Percentiles rank a stretch among this genome's conserved stretches.
These are phyloP conservation scores for Hordeum vulgare DNA, from an alignment of 176 grass and related monocot species.

Conservation along the genomic window DNA sequence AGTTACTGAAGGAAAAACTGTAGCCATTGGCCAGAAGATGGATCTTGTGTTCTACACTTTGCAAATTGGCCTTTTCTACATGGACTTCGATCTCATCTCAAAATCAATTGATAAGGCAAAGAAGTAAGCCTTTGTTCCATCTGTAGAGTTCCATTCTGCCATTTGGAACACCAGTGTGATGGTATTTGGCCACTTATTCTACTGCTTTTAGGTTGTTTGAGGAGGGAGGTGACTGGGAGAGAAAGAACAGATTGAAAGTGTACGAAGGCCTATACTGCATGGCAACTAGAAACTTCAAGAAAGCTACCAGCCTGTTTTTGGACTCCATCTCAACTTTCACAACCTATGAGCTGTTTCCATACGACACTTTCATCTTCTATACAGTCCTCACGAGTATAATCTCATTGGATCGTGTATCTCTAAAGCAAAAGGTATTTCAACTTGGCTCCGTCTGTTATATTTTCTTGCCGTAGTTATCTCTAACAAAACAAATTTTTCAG, in stretches of 20 bases:
- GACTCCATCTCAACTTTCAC: slow-evolving; percentile 99
- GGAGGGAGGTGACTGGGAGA: slow-evolving; percentile 95
- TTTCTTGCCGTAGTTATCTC: background rate
- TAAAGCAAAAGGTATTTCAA: slow-evolving; percentile 74
- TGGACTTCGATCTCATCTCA: slow-evolving; percentile 95
- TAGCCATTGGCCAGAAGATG: slow-evolving; percentile 96
- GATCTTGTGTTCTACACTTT: slow-evolving; percentile 94
- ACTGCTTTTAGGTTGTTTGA: slow-evolving; percentile 69
- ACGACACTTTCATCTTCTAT: slow-evolving; percentile 93
- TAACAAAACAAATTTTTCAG: slow-evolving; percentile 42
- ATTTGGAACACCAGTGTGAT: background rate
- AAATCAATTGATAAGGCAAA: slow-evolving; percentile 97
- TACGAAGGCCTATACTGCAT: slow-evolving; percentile 92
- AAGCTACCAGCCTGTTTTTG: slow-evolving; percentile 84
- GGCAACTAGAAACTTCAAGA: slow-evolving; percentile 93
- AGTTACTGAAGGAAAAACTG: slow-evolving; percentile 81
- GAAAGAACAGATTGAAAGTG: slow-evolving; percentile 95
- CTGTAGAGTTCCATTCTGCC: slow-evolving; percentile 6
- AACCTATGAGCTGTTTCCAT: slow-evolving; percentile 80
- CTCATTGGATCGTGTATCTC: slow-evolving; percentile 83
- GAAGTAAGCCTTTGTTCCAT: slow-evolving; percentile 43
- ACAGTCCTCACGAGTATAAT: slow-evolving; percentile 86
- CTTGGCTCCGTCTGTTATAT: background rate
- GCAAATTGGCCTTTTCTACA: slow-evolving; percentile 82
- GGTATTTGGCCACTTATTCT: slow-evolving; percentile 7